phyloP scores from a whole-genome alignment of 805 yeast species.

The Jamesozyma rosinii region DNA sequence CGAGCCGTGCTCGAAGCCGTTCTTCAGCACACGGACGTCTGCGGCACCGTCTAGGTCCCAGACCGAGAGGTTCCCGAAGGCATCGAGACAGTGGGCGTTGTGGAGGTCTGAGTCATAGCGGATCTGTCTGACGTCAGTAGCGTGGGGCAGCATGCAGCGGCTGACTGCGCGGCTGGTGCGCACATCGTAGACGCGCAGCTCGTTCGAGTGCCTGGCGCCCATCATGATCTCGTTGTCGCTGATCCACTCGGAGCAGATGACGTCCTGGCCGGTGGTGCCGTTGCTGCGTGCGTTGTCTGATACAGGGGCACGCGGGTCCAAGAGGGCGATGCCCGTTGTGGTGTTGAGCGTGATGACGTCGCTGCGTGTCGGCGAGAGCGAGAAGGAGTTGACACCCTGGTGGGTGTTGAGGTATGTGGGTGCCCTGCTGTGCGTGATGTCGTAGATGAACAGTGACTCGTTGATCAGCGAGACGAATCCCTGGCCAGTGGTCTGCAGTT shows the following conservation, averaged over 20 bases:
- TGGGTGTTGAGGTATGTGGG: constrained; percentile 22
- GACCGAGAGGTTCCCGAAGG: constrained; percentile 4
- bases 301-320: not conserved
- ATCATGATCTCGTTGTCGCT: not conserved
- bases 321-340: not conserved
- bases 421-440: constrained; percentile 39
- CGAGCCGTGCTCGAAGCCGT: not conserved
- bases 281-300: not conserved
- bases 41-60: constrained; percentile 21
- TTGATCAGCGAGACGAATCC: constrained; percentile 55
- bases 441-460: constrained; percentile 71
- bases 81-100: constrained; percentile 4
- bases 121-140: not conserved
- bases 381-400: constrained; percentile 18
- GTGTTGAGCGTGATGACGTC: constrained; percentile 10
- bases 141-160: not conserved
- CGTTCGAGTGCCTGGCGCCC: not conserved
- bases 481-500: constrained; percentile 14
- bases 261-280: not conserved
- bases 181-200: not conserved
- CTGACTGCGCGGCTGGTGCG: not conserved
- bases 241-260: not conserved
- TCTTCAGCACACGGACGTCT: not conserved
- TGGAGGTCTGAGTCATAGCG: not conserved
- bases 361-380: constrained; percentile 3